These are phyloP conservation scores for Ophiostoma sp. DNA, from an alignment of 2,329 filamentous ascomycete genomes.

Conservation along the genomic window DNA sequence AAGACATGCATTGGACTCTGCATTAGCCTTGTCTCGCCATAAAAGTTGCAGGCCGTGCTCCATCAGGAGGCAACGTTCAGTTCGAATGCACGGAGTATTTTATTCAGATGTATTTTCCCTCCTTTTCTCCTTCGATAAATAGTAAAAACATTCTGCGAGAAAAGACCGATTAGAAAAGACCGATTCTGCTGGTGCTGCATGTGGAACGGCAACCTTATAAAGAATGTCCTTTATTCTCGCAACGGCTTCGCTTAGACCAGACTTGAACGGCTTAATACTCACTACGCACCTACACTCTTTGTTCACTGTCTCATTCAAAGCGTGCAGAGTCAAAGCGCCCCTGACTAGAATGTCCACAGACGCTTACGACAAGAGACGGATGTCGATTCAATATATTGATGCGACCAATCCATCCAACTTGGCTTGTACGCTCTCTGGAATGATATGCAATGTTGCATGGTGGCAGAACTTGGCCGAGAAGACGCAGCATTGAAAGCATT, in stretches of 20 bases:
- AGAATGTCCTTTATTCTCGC: not conserved
- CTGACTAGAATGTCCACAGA: not conserved
- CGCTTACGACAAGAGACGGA: not conserved
- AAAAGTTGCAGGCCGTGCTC: not conserved
- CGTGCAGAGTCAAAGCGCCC: not conserved
- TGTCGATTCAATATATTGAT: not conserved
- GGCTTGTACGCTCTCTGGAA: not conserved
- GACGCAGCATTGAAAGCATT: not conserved
- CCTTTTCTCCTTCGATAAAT: no score
- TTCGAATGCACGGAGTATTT: no score
- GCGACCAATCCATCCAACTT: not conserved
- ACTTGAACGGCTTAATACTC: not conserved
- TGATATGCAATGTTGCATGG: not conserved
- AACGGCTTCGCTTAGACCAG: not conserved
- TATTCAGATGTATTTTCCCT: no score
- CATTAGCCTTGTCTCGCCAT: slow-evolving; percentile 8
- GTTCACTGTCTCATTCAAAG: not conserved
- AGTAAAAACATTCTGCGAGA: not conserved
- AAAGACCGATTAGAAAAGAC: not conserved
- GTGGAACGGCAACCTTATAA: not conserved
- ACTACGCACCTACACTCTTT: slow-evolving; percentile 1
- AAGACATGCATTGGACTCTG: slow-evolving; percentile 7
- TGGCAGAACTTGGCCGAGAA: not conserved
- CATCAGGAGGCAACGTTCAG: not conserved
- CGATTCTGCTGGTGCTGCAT: not conserved